Base-by-base conservation (phyloP, 352 stramenopile species). In the Globisporangium paroecandrum region DNA sequence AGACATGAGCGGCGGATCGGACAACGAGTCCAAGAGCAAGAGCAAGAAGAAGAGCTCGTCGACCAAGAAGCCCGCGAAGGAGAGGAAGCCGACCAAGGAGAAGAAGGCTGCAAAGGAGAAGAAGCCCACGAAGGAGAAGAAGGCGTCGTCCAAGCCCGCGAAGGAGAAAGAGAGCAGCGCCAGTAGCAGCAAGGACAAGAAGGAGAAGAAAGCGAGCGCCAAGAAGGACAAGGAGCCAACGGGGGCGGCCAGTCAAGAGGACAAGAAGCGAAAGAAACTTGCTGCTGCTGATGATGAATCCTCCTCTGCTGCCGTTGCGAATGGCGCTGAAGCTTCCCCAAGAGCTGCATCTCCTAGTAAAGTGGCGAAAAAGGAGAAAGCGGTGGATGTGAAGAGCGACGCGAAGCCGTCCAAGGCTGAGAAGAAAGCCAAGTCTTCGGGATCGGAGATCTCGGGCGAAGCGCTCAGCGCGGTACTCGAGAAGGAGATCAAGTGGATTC, bases 401-500 rank as follows among this genome's bases (percentile, higher is more conserved):
- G 10, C 10, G 20, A 61, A 61, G 56, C 20, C 20, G 41, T 27
- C 49, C 20, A 67, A 59, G 49, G 20, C 34, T 15, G 46, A 58
- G 25, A 71, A 64, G 20, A 49, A 24, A 24, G 43, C 43, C 32
- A 71, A 68, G n/a, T 25, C 24, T 2, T 15, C 59, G 9, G 53
- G 24, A 32, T 46, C 32, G 27, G 69, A 76, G 8, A 66, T 83
- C 32, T 73, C 77, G 22, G 75, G 74, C 0, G 77, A 89, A 29
- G 73, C 71, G 38, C 66, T 95, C 2, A 85, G 72, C 25, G 77
- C 76, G 3, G 59, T 90, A 12, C 68, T 95, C 10, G 87, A 95
- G 63, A 83, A 81, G 38, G 85, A 94, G 68, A 95, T 95, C 59
- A 81, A 83, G 15, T 89, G 82, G 78, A 91, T 95, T 54, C 68